Base-by-base conservation (phyloP, 176 grass and related monocot genomes). In the Musa schizocarpa region DNA sequence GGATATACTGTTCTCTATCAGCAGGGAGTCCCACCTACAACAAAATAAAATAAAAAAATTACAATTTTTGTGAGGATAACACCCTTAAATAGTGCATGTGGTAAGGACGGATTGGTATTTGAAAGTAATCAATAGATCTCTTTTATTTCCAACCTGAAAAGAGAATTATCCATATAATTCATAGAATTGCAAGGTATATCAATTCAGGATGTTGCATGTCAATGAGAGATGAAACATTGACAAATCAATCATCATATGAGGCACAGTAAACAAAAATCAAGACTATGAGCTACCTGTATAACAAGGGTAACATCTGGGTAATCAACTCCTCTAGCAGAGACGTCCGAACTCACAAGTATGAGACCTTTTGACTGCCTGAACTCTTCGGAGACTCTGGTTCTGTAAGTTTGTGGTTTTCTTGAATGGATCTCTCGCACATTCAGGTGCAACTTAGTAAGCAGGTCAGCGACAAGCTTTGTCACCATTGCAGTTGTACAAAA, bases 291-390 rank as follows among this genome's bases (percentile, higher is more conserved):
- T 90, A 96, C 94, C 94, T 98, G 94, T 73, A 98, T 66, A 80
- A 98, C 94, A 71, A 98, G 88, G 65, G 94, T 98, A 64, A 98
- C 94, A 85, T 98, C 88, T 9, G 94, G 94, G 82, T 98, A 98
- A 93, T 98, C 94, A 76, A 98, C 88, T 55, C 94, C 94, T 63
- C 94, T 72, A 27, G 94, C 94, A 58, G 90, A 98, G 54, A 98
- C 94, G 69, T 98, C 94, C 73, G 94, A 98, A 72, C 94, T 98
- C 57, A 98, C 94, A 73, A 98, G 94, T 81, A 98, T 93, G 48
- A 98, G 82, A 61, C 94, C 88, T 70, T 98, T 98, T 48, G 94
- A 93, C 78, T 91, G 85, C 88, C 89, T 98, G 70, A 98, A 98
- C 85, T 98, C 94, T 85, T 98, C 92, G 8, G 94, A 93, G 75